A percentile compares a stretch with the other conserved stretches of the same genome.
Evolutionary conservation across 1,284 basidiomycete species (phyloP).

Genomic region (Rhizoctonia solani): DNA sequence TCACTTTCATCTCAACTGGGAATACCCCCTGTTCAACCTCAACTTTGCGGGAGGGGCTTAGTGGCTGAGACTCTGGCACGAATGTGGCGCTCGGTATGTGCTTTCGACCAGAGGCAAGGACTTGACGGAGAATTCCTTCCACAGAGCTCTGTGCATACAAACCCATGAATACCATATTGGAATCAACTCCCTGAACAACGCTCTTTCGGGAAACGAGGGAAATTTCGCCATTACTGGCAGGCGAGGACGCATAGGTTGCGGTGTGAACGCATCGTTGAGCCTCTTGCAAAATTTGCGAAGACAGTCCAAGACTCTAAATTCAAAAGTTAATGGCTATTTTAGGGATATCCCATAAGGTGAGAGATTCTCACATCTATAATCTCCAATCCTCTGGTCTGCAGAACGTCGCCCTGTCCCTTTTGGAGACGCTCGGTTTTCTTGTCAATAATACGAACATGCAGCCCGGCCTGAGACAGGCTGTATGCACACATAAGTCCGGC

Average conservation of each 20-base stretch:
- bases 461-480: not conserved
- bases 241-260: not conserved
- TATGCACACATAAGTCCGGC: not conserved
- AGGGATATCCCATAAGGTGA: not conserved
- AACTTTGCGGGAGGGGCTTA: slow-evolving; percentile 48
- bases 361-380: not conserved
- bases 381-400: not conserved
- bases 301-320: slow-evolving; percentile 1
- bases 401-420: not conserved
- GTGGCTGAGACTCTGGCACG: not conserved
- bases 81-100: not conserved
- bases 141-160: slow-evolving; percentile 42
- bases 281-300: not conserved
- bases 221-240: not conserved
- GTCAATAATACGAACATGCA: not conserved
- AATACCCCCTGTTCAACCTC: slow-evolving; percentile 61
- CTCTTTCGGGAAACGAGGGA: not conserved
- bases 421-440: not conserved
- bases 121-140: slow-evolving; percentile 68
- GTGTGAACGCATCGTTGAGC: not conserved
- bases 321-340: not conserved
- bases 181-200: not conserved
- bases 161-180: not conserved
- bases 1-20: slow-evolving; percentile 56
- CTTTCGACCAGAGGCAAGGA: slow-evolving; percentile 48